Conservation (phyloP, 2,329 filamentous ascomycete genomes). For the Xylaria hypoxylon region DNA sequence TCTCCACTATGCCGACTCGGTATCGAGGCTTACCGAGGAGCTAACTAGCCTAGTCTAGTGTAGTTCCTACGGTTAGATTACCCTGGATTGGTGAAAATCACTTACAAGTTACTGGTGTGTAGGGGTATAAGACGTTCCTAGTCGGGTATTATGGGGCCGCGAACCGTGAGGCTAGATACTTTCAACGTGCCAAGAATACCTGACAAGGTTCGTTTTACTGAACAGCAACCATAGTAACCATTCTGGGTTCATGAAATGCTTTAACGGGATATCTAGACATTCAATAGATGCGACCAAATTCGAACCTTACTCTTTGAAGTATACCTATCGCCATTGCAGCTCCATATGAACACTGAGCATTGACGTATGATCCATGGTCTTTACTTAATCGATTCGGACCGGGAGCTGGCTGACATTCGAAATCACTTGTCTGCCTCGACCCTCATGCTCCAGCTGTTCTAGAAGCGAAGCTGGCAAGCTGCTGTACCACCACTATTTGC, state of each 20-base stretch:
- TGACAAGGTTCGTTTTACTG: too few relatives aligned
- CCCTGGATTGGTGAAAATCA: constrained; percentile 1
- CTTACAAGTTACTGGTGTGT: too few relatives aligned
- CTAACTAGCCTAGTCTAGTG: not conserved
- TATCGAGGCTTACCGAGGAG: constrained; percentile 14
- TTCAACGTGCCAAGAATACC: too few relatives aligned
- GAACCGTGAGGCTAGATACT: too few relatives aligned
- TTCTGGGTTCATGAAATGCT: not conserved
- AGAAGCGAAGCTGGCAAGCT: constrained; percentile 3
- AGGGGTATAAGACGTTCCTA: too few relatives aligned
- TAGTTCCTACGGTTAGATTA: constrained; percentile 15
- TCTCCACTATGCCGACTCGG: not conserved
- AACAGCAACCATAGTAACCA: too few relatives aligned
- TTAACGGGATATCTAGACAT: not conserved
- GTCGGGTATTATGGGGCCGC: too few relatives aligned
- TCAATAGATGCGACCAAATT: not conserved
- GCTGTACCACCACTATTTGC: not conserved
- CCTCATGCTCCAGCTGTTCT: not conserved
- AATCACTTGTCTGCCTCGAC: not conserved
- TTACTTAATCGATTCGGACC: not conserved
- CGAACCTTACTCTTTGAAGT: too few relatives aligned
- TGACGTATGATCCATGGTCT: not conserved
- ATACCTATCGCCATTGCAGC: not conserved
- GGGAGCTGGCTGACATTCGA: not conserved
- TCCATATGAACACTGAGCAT: not conserved